Evolutionary conservation across 2,329 filamentous ascomycete species (phyloP), one percentile per base, ranked within the genome.

Genomic region (Fusarium illudens): DNA sequence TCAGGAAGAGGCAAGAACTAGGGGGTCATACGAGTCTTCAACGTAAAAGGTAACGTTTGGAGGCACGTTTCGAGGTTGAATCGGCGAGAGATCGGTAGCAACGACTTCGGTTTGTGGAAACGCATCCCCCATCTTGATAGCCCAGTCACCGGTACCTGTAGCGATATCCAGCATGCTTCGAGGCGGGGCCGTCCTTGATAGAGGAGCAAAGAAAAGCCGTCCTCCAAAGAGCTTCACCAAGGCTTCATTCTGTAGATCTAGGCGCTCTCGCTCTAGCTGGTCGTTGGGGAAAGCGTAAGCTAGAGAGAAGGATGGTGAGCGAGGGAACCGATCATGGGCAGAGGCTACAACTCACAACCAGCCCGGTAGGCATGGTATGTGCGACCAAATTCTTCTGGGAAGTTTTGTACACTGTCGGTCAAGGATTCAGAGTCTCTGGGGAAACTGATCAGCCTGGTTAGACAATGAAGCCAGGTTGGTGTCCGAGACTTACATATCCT

Each of bases 41-140:
- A 94, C 85, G 63, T 88, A 88, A 68, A 94, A 94, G 65, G 88
- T 86, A 13, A 93, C 89, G 65, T 94, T 94, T 17, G 86, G 85
- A 0, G 92, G 91, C 1, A 93, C 89, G 49, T 86, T 82, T 5
- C 80, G 79, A 3, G 89, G 89, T 72, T 92, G 90, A 25, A 91
- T 88, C 2, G 89, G 89, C 1, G 89, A 91, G 6, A 92, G 81
- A 71, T 92, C 90, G 9, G 87, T 90, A 30, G 88, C 90, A 50
- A 85, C 83, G 29, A 92, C 82, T 63, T 84, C 78, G 11, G 89
- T 80, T 4, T 83, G 73, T 12, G 89, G 89, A 62, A 89, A 91
- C 50, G 81, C 73, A 68, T 89, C 86, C 70, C 87, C 88, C 80
- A 92, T 86, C 71, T 90, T 86, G 60, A 92, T 88, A 12, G 89